Percentiles rank a stretch among this genome's conserved stretches.
These are phyloP conservation scores for Aspergillus sp. DNA, from an alignment of 2,329 filamentous ascomycete genomes.

Conservation along the genomic window DNA sequence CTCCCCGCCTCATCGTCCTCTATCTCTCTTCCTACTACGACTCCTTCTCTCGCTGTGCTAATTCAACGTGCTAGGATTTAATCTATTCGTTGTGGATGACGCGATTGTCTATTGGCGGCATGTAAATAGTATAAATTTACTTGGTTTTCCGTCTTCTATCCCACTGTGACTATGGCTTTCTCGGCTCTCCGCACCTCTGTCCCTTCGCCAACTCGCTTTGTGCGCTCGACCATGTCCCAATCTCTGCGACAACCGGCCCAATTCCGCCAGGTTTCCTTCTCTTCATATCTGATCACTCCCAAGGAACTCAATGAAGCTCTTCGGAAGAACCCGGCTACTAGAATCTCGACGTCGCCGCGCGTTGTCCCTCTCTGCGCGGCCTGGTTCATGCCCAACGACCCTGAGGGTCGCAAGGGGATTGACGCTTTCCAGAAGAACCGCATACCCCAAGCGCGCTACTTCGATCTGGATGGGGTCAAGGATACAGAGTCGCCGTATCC, in stretches of 20 bases:
- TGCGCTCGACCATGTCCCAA: slow-evolving; percentile 23
- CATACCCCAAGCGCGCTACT: slow-evolving; percentile 88
- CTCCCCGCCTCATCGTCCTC: slow-evolving; percentile 5
- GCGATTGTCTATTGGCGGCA: background rate
- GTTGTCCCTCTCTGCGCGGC: slow-evolving; percentile 85
- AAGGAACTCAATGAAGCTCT: slow-evolving; percentile 74
- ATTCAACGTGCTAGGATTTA: background rate
- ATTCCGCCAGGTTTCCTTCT: slow-evolving; percentile 51
- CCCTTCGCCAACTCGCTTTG: slow-evolving; percentile 15
- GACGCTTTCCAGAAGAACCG: slow-evolving; percentile 74
- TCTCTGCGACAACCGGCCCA: slow-evolving; percentile 26
- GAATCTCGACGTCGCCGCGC: slow-evolving; percentile 72
- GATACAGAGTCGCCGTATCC: slow-evolving; percentile 84
- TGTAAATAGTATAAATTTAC: slow-evolving; percentile 2
- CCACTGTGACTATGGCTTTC: slow-evolving; percentile 27
- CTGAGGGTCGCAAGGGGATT: slow-evolving; percentile 64
- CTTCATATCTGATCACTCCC: slow-evolving; percentile 80
- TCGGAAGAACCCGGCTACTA: slow-evolving; percentile 70
- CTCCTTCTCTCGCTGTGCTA: background rate
- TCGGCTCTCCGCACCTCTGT: slow-evolving; percentile 25
- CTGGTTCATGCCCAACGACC: slow-evolving; percentile 94
- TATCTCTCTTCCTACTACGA: slow-evolving; percentile 3
- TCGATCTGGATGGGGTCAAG: slow-evolving; percentile 87
- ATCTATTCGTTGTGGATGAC: background rate
- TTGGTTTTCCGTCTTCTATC: background rate